Base-by-base conservation (phyloP, 805 yeast genomes). In the Starmerella ratchasimensis region DNA sequence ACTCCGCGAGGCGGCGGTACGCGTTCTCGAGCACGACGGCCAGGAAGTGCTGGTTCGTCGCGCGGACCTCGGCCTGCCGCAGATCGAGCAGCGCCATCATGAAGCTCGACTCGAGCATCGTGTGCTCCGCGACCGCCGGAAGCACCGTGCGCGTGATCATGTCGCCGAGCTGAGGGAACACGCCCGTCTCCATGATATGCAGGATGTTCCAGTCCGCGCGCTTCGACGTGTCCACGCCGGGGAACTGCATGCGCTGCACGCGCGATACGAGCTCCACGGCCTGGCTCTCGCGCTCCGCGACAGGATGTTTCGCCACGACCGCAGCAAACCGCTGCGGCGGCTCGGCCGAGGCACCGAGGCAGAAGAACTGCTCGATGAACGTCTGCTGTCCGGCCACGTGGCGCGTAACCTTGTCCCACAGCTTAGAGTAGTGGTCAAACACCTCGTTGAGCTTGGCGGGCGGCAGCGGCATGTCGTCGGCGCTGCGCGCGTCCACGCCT, bases 41-140 rank as follows among this genome's bases (percentile, higher is more conserved):
- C 16, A 69, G 58, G 47, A 68, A 81, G 45, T 80, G 94, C 51
- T 77, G 84, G 52, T 72, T 70, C 1, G 76, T 62, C 7, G 69
- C 58, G 8, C 67, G 67, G 15, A 64, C 51, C 9, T 48, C 51
- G 18, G 48, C 49, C 5, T 57, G 47, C n/a, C 60, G 55, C 19
- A 57, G 48, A 41, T 73, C 76, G 8, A 72, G 46, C 27, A 63
- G 53, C 1, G 64, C 48, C 32, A 68, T 43, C 1, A 71, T 47
- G 3, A 62, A 57, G 1, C 76, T 72, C 13, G 61, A 55, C 23
- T 64, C 62, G 9, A 67, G 51, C 27, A 63, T 60, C 13, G 53
- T 47, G 56, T 67, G 52, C 46, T 69, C 38, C 27, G 56, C 34
- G 34, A 47, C 25, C 13, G 11, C 11, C 6, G 39, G 4, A 11